Base-by-base conservation (phyloP, 2,329 filamentous ascomycete genomes). In the Aspergillus aculeatinus region DNA sequence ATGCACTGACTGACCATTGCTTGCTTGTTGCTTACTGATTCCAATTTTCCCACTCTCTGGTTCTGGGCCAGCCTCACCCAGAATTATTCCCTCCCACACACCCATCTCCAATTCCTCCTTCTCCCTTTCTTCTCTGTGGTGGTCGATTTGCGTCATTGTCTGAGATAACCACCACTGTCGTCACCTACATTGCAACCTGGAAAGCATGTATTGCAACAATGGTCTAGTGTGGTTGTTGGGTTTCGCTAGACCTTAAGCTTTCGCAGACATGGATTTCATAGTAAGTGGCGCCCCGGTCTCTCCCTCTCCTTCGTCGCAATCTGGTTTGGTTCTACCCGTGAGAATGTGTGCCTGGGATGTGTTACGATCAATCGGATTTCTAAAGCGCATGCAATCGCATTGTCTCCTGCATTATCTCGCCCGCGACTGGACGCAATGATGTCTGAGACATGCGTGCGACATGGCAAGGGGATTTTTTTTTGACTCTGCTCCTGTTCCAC, bases 231-330 rank as follows among this genome's bases (percentile, higher is more conserved):
- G 64, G 62, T 67, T 65, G 63, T 59, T 64, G 58, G 63, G 67
- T 63, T 60, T 57, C 67, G 62, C 59, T 65, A 64, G 63, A 68
- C 65, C 61, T 60, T 71, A 67, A 73, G 23, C 67, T 63, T 64
- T 62, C 48, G 61, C 65, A 59, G 64, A 66, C 59, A 79, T 79
- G 77, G 77, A 79, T 74, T 79, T 79, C 65, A 79, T 78, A 69
- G 77, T 79, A 66, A 70, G 77, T 77, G 10, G 21, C 39, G 49
- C 48, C 56, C 33, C 52, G 48, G 54, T 59, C 35, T 55, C 33
- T 21, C 44, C 33, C 44, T 53, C n/a, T 53, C n/a, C 55, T 25
- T 55, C 42, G 47, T 48, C 53, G 31, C n/a, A 39, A 39, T 55
- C 19, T 21, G 12, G 31, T 48, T n/a, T 23, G 51, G 35, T 21